These are phyloP conservation scores for Dactylellina drechsleri DNA, from an alignment of 2,329 filamentous ascomycete genomes.

Conservation along the genomic window DNA sequence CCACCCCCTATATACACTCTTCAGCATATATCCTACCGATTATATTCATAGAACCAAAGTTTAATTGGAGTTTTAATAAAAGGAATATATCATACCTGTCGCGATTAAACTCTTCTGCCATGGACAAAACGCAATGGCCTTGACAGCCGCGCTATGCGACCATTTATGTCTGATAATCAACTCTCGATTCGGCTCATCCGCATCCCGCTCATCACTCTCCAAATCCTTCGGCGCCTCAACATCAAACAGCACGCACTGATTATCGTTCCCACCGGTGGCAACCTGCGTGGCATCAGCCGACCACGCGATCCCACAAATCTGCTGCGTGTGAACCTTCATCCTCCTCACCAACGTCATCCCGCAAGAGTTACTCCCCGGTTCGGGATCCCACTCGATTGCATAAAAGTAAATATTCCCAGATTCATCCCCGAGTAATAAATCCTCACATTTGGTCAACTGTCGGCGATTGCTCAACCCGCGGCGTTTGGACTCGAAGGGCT, in stretches of 20 bases:
- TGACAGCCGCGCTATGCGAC: slow-evolving; percentile 86
- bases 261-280: slow-evolving; percentile 92
- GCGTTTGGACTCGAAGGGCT: slow-evolving; percentile 69
- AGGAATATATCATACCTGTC: slow-evolving; percentile 66
- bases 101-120: slow-evolving; percentile 90
- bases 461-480: slow-evolving; percentile 65
- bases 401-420: slow-evolving; percentile 86
- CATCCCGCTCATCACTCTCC: slow-evolving; percentile 57
- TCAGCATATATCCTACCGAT: neutral
- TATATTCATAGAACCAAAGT: too few relatives aligned
- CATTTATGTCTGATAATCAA: slow-evolving; percentile 74
- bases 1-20: slow-evolving; percentile 70
- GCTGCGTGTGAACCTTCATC: slow-evolving; percentile 82
- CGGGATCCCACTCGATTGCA: slow-evolving; percentile 79
- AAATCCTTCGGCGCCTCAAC: slow-evolving; percentile 62
- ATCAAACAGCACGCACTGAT: slow-evolving; percentile 83
- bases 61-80: too few relatives aligned
- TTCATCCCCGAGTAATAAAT: slow-evolving; percentile 87
- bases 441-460: slow-evolving; percentile 69
- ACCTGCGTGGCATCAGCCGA: slow-evolving; percentile 79
- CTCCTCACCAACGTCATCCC: slow-evolving; percentile 70
- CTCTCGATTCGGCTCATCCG: slow-evolving; percentile 63
- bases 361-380: slow-evolving; percentile 61
- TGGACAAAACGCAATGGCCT: slow-evolving; percentile 95
- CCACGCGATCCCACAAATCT: slow-evolving; percentile 94